These are phyloP conservation scores for Vitis hybrid DNA, from an alignment of 177 flowering plant species.

Conservation along the genomic window DNA sequence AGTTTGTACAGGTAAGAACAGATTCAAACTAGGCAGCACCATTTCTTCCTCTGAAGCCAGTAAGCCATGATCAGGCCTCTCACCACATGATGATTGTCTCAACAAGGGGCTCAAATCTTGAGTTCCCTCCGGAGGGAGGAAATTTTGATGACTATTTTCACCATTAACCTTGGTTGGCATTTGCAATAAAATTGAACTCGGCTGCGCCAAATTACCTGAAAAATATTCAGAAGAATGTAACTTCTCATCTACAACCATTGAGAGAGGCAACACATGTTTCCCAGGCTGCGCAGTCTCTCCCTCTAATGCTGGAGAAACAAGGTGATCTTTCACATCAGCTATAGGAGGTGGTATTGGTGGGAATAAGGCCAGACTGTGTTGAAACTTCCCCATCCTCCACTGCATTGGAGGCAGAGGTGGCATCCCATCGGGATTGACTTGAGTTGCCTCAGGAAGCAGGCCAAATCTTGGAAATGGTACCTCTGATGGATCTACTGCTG, in stretches of 20 bases:
- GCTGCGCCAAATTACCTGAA: constrained; percentile 5
- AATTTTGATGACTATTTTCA: constrained; percentile 7
- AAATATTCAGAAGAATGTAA: constrained; percentile 8
- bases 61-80: constrained; percentile 20
- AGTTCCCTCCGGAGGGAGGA: constrained; percentile 1
- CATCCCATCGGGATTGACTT: constrained; percentile 30
- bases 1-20: constrained; percentile 7
- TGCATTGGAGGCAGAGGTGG: constrained; percentile 82
- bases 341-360: constrained; percentile 14
- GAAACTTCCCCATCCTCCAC: constrained; percentile 76
- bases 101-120: constrained; percentile 12
- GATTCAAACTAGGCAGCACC: constrained; percentile 13
- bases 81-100: constrained; percentile 11
- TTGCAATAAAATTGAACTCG: constrained; percentile 9
- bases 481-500: constrained; percentile 13
- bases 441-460: constrained; percentile 22
- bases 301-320: constrained; percentile 10
- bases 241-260: constrained; percentile 17
- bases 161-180: constrained; percentile 7
- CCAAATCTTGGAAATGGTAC: constrained; percentile 22
- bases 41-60: constrained; percentile 17
- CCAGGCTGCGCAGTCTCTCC: constrained; percentile 11
- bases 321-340: constrained; percentile 24
- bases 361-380: constrained; percentile 20
- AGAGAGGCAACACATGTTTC: constrained; percentile 13